These are phyloP conservation scores for Zelopaecilomyces penicillatus DNA, from an alignment of 2,329 filamentous ascomycete species.

Conservation along the genomic window DNA sequence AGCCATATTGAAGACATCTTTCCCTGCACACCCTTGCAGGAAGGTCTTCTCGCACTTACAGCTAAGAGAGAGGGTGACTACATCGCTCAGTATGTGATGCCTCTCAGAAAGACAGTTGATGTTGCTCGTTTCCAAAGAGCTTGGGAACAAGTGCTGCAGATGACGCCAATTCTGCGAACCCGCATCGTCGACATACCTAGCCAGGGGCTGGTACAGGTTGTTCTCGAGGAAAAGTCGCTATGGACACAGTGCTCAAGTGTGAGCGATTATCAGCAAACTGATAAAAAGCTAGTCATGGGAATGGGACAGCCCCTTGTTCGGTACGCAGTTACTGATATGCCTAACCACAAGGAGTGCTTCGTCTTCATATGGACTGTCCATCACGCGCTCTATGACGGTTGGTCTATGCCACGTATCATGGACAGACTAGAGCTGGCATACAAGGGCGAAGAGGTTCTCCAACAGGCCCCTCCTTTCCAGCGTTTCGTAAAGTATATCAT, in stretches of 20 bases:
- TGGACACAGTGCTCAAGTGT: slow-evolving; percentile 12
- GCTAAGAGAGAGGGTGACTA: slow-evolving; percentile 2
- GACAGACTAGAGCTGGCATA: slow-evolving; percentile 31
- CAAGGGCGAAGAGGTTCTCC: slow-evolving; percentile 19
- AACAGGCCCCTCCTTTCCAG: slow-evolving; percentile 22
- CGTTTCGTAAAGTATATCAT: slow-evolving; percentile 34
- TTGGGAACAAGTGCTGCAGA: slow-evolving; percentile 1
- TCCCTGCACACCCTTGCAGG: slow-evolving; percentile 4
- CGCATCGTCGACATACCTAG: slow-evolving; percentile 1
- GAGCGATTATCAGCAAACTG: slow-evolving; percentile 21
- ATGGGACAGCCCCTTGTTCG: slow-evolving; percentile 14
- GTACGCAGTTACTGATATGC: slow-evolving; percentile 10
- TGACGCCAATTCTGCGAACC: slow-evolving; percentile 3
- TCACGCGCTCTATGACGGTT: slow-evolving; percentile 44
- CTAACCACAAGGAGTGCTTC: slow-evolving; percentile 4
- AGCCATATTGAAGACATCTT: slow-evolving; percentile 1
- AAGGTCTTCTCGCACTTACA: slow-evolving; percentile 3
- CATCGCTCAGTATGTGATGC: slow-evolving; percentile 2
- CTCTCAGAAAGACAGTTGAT: neutral
- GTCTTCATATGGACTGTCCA: slow-evolving; percentile 35
- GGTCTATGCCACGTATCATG: slow-evolving; percentile 36
- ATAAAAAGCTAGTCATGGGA: slow-evolving; percentile 19
- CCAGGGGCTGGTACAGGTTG: slow-evolving; percentile 2
- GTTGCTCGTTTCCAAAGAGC: slow-evolving; percentile 1
- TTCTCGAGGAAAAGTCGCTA: neutral